phyloP scores from a whole-genome alignment of 2,329 filamentous ascomycete genomes.

The Hawksworthiomyces lignivorus region DNA sequence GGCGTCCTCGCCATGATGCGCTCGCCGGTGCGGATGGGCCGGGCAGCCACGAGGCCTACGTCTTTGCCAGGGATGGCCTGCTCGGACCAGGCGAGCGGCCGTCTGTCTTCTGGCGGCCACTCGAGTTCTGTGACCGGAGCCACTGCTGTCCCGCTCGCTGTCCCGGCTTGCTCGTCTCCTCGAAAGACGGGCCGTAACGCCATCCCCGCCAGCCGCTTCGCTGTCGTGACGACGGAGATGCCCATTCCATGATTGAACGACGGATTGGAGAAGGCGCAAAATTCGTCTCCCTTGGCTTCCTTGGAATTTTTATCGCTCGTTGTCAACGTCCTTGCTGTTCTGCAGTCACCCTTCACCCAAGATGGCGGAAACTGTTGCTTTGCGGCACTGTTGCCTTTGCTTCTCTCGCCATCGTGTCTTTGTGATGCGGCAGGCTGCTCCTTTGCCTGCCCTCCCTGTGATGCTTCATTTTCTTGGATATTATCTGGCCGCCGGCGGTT shows the following conservation, averaged over 20 bases:
- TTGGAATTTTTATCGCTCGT: too few species aligned
- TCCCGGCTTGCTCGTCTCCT: background rate
- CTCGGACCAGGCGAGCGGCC: constrained; percentile 9
- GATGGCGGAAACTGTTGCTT: too few species aligned
- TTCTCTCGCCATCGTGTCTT: too few species aligned
- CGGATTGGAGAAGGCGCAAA: constrained; percentile 2
- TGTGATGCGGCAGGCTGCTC: too few species aligned
- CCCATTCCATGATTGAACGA: background rate
- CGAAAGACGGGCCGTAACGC: constrained; percentile 2
- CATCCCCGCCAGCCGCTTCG: background rate
- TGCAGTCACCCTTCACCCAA: background rate
- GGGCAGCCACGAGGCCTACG: constrained; percentile 23
- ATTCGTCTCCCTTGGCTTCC: background rate
- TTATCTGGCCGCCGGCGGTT: too few species aligned
- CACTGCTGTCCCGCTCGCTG: background rate
- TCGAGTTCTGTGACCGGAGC: background rate
- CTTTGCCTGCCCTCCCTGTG: too few species aligned
- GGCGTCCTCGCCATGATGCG: constrained; percentile 23
- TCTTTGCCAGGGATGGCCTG: constrained; percentile 23
- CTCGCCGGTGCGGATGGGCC: constrained; percentile 20
- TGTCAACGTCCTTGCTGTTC: too few species aligned
- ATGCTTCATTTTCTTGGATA: too few species aligned
- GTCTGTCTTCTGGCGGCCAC: background rate
- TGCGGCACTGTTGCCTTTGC: background rate
- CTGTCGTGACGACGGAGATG: constrained; percentile 6